Evolutionary conservation across 2,329 filamentous ascomycete genomes (phyloP), one percentile per base, ranked within the genome.

Genomic region (Exophiala oligosperma): DNA sequence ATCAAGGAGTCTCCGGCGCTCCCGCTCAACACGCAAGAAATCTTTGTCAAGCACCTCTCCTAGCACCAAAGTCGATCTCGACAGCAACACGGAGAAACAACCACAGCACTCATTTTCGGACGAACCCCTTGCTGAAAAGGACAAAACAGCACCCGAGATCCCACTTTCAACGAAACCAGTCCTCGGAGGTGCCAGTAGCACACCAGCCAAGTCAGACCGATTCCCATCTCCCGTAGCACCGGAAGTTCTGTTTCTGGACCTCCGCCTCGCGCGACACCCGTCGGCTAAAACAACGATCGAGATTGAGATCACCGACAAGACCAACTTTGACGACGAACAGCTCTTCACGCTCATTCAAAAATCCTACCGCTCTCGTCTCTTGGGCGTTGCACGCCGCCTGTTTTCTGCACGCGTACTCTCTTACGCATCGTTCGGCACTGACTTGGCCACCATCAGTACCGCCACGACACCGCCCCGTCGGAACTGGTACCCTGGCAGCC

Each of bases 281-380:
- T 48, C 35, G 2, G 56, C 54, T 2, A 48, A 52, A 6, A 48
- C 57, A 3, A 61, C 52, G 3, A 54, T 66, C 38, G 59, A 63
- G 43, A 62, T 68, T 43, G 52, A 59, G 48, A 52, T 64, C 54
- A 38, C 54, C 3, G 60, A 63, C 55, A 62, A 60, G 37, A 43
- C 63, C 26, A 61, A 56, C 28, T 67, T 64, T 32, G 66, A 68
- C 55, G 66, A 68, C 55, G 62, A 65, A 37, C 49, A 56, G 6
- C 61, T 68, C 35, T 68, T 67, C 58, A 59, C 51, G 11, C 12
- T 60, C n/a, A 50, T 68, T 41, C 64, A 63, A 8, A 38, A 52
- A 8, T 40, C 48, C 11, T 68, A 67, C 52, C 46, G 57, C 57
- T 38, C 48, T 11, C 54, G 52, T 29, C 54, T 68, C 7, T 43